Base-by-base conservation (phyloP, 108 stramenopile genomes). In the Nitzschia palea region DNA sequence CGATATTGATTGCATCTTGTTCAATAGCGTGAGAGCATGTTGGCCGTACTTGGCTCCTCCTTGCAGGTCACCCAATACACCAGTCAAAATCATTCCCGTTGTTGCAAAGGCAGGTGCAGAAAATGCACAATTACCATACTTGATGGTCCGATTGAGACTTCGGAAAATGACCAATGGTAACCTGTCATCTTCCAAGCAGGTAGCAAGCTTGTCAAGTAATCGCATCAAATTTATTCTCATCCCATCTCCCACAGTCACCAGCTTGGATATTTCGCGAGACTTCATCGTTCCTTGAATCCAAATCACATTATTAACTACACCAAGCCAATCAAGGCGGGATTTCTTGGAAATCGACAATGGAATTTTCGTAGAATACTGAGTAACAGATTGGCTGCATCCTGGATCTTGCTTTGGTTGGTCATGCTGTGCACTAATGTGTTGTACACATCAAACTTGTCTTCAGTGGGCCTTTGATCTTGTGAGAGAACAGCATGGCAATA, bases 391-490 rank as follows among this genome's bases (percentile, higher is more conserved):
- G 69, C 52, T 14, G 54, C 75, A 12, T 69, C 52, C 0, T 76
- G 3, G 2, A 64, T 8, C 9, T 55, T 14, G 1, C 10, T 15
- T 4, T 23, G 10, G 32, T 28, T 12, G 14, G 20, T 54, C 10
- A 66, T 1, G 55, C 50, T 53, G 15, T 51, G 5, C 14, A 73
- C 36, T 23, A 26, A 44, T 1, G 43, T 27, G 32, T 31, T 44
- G 31, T 73, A 67, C 25, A 42, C 68, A 4, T 18, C 35, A 18
- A 62, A 42, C 44, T 65, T 77, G n/a, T 65, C 76, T 14, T 61
- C 56, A 34, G 47, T 4, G 2, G 58, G 22, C 4, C 12, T 14
- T 3, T 59, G 35, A 14, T 40, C 33, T 32, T 59, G 73, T 3
- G 29, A 26, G 10, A 77, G 26, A 1, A 71, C 52, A 18, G 17